Evolutionary conservation across 2,329 filamentous ascomycete genomes (phyloP), one percentile per base, ranked within the genome.

Genomic region (Periconia digitata): DNA sequence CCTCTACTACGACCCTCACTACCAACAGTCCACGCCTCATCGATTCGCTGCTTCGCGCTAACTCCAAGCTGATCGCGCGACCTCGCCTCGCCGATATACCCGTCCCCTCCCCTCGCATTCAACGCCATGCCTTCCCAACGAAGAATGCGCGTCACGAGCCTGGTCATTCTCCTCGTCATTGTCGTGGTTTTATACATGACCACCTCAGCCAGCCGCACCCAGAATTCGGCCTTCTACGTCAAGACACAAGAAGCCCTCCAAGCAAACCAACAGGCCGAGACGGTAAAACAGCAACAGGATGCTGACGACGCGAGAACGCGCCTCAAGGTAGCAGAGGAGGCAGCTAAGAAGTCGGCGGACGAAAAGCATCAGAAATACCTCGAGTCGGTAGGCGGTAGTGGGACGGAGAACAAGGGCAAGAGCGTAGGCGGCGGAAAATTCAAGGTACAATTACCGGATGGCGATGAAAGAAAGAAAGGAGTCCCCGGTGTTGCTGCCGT

Each of bases 181-280:
- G 73, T 92, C 58, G 78, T 85, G 39, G 74, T 87, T 46, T 76
- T 95, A 58, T 90, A 92, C 76, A 85, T 90, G 67, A 86, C 85
- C 17, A 81, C 80, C n/a, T 79, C 79, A 41, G 74, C 81, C 44
- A 78, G 80, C 48, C 74, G 79, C 42, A 76, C 77, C 27, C 70
- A 74, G 51, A 75, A 75, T 40, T 78, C 72, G 37, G 78, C 79
- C 59, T 84, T 84, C 72, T 83, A 85, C 69, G 75, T 73, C 21
- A 77, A 78, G 40, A 85, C 81, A n/a, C 76, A 83, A 53, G 74
- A 82, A 51, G 75, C 76, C 10, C 69, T 76, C 34, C 68, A 74
- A 47, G 63, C 58, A 58, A 68, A 54, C 54, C 68, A 68, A 40
- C 66, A 66, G 44, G 58, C 60, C 32, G 60, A 62, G 23, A 75